Percentiles rank a stretch among this genome's conserved stretches.
Evolutionary conservation across 768 basidiomycete species (phyloP).

Genomic region (Mycena sanguinolenta): DNA sequence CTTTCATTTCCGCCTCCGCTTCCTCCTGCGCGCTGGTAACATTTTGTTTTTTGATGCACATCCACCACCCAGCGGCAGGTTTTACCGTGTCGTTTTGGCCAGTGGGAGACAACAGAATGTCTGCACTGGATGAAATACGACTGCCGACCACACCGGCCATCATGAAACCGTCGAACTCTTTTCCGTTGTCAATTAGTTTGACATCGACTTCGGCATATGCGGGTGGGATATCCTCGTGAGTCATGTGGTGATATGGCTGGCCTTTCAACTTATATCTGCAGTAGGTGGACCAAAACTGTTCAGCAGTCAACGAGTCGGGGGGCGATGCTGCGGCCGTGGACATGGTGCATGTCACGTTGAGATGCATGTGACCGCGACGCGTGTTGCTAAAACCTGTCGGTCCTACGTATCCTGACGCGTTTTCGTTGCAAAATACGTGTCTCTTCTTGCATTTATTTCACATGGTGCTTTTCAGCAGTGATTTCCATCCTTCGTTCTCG

Average conservation of each 20-base stretch:
- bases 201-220: constrained; percentile 47
- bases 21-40: neutral
- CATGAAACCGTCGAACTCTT: constrained; percentile 42
- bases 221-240: constrained; percentile 37
- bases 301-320: constrained; percentile 2
- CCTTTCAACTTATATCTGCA: neutral
- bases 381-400: no score
- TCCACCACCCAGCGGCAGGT: constrained; percentile 29
- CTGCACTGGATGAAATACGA: constrained; percentile 7
- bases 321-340: neutral
- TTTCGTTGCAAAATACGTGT: no score
- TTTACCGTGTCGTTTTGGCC: constrained; percentile 21
- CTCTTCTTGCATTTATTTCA: no score
- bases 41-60: constrained; percentile 14
- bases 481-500: no score
- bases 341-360: no score
- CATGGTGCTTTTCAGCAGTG: no score
- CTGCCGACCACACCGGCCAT: constrained; percentile 46
- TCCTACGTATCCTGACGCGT: no score
- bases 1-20: neutral
- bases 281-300: constrained; percentile 25
- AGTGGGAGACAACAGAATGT: constrained; percentile 11
- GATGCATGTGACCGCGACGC: no score
- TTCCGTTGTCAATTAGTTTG: constrained; percentile 44
- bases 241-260: constrained; percentile 13